These are phyloP conservation scores for Mayamaea pseudoterrestris DNA, from an alignment of 108 stramenopile genomes.

Conservation along the genomic window DNA sequence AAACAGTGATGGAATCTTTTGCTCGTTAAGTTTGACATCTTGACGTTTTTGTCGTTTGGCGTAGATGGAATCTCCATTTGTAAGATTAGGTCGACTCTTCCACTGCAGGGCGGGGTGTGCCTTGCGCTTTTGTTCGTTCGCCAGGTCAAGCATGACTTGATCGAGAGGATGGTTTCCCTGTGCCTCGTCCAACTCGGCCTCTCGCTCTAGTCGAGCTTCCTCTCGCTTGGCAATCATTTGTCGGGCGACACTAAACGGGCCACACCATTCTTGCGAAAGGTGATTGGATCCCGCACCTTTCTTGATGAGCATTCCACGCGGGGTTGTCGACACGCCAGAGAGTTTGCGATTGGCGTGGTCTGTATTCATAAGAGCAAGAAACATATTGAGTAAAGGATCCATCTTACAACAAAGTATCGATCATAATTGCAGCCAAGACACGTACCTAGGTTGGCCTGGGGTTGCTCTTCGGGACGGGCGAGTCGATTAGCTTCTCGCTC, in stretches of 20 bases:
- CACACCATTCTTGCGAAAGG: slow-evolving; percentile 39
- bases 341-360: slow-evolving; percentile 56
- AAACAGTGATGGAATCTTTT: slow-evolving; percentile 54
- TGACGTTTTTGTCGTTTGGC: slow-evolving; percentile 49
- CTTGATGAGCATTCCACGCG: slow-evolving; percentile 37
- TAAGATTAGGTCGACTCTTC: slow-evolving; percentile 12
- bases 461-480: slow-evolving; percentile 33
- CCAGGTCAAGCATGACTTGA: slow-evolving; percentile 30
- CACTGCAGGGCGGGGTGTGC: slow-evolving; percentile 38
- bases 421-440: no score
- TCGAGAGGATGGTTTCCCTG: slow-evolving; percentile 64
- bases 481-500: slow-evolving; percentile 69
- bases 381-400: no score
- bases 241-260: slow-evolving; percentile 71
- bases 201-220: slow-evolving; percentile 45
- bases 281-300: not conserved
- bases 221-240: slow-evolving; percentile 75
- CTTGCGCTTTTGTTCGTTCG: slow-evolving; percentile 18
- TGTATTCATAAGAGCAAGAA: no score
- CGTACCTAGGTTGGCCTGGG: slow-evolving; percentile 14
- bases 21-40: no score
- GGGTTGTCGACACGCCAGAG: slow-evolving; percentile 63
- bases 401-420: no score
- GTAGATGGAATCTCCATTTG: slow-evolving; percentile 21
- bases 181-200: slow-evolving; percentile 24